These are phyloP conservation scores for Lactarius trivialis DNA, from an alignment of 768 basidiomycete genomes.

Conservation along the genomic window DNA sequence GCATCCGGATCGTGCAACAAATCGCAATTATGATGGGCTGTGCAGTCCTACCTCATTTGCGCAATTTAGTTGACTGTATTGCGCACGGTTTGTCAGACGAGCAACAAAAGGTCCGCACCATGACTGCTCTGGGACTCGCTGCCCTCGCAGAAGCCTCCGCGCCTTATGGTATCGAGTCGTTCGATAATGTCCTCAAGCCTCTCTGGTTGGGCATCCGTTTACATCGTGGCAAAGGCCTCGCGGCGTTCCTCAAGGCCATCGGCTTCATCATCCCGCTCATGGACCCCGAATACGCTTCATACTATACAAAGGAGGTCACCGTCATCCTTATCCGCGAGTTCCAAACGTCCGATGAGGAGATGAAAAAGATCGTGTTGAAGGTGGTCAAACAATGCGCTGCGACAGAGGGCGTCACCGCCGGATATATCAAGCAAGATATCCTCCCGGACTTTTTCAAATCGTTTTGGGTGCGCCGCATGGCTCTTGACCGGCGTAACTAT, in stretches of 20 bases:
- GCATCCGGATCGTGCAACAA: conserved; percentile 98
- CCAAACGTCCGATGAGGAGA: conserved; percentile 98
- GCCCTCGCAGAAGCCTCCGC: conserved; percentile 96
- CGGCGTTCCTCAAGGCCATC: conserved; percentile 95
- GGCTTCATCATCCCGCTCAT: conserved; percentile 99
- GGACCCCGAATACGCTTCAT: conserved; percentile 99
- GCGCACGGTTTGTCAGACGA: conserved; percentile 90
- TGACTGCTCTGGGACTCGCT: conserved; percentile 88
- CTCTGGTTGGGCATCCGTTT: conserved; percentile 91
- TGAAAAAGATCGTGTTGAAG: conserved; percentile 99
- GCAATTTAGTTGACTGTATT: conserved; percentile 94
- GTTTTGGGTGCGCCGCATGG: conserved; percentile 99
- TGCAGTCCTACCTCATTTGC: conserved; percentile 92
- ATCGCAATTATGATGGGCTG: conserved; percentile 99
- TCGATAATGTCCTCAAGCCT: conserved; percentile 94
- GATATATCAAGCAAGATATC: conserved; percentile 96
- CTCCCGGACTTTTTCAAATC: conserved; percentile 99
- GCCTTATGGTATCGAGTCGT: conserved; percentile 99
- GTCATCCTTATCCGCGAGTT: conserved; percentile 97
- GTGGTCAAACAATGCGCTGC: conserved; percentile 99
- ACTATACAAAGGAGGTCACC: conserved; percentile 97
- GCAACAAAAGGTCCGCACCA: conserved; percentile 93
- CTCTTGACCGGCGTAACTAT: conserved; percentile 92
- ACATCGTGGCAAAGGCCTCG: conserved; percentile 91
- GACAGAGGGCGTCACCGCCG: conserved; percentile 94